Evolutionary conservation across 139 green algal genomes (phyloP).

Genomic region (Tetradesmus obliquus): DNA sequence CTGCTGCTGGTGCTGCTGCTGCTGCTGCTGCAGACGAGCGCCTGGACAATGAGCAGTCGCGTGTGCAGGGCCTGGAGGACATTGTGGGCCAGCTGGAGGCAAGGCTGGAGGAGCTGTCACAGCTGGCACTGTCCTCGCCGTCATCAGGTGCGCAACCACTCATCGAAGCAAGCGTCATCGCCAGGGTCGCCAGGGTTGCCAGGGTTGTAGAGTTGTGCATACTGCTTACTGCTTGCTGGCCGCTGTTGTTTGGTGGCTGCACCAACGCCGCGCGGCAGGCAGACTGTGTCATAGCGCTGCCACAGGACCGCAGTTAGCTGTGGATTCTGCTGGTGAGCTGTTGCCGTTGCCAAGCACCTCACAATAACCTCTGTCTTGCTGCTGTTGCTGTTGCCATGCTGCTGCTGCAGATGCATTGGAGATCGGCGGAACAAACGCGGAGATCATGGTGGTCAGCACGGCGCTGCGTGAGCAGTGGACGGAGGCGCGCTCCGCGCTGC

Average conservation of each 20-base stretch:
- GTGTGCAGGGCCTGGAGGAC: slow-evolving; percentile 9
- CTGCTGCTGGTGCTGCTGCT: not conserved
- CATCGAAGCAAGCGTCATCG: no score
- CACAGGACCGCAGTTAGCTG: no score
- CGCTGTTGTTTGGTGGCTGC: no score
- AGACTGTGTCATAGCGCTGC: no score
- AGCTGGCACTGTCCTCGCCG: not conserved
- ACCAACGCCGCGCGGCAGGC: no score
- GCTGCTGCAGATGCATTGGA: not conserved
- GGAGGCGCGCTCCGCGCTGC: not conserved
- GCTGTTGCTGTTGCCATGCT: not conserved
- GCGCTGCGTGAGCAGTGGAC: slow-evolving; percentile 27
- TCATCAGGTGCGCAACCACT: not conserved
- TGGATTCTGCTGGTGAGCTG: no score
- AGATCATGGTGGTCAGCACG: slow-evolving; percentile 3
- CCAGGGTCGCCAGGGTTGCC: no score
- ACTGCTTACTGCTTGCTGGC: no score
- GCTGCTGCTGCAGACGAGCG: slow-evolving; percentile 12
- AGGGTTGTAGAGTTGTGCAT: no score
- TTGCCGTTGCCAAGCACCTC: no score
- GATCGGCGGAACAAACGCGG: slow-evolving; percentile 10
- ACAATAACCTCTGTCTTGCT: no score
- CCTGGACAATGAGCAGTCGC: slow-evolving; percentile 10
- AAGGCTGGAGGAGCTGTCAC: not conserved
- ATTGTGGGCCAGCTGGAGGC: slow-evolving; percentile 28